Evolutionary conservation across 1,284 basidiomycete genomes (phyloP).

Genomic region (Ustilago tritici): DNA sequence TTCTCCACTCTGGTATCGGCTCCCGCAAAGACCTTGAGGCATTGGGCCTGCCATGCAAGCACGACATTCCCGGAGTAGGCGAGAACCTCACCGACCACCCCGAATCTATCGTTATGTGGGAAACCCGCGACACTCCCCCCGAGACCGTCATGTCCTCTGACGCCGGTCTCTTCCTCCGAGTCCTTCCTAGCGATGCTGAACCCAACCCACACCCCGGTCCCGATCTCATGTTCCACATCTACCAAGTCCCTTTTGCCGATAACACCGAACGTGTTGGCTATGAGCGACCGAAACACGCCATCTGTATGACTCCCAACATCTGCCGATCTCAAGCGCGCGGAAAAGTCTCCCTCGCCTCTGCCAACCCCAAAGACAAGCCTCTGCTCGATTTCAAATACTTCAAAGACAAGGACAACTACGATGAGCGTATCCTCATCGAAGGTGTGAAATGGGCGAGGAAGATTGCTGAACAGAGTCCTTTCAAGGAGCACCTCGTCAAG

Average conservation of each 20-base stretch:
- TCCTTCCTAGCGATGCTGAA: slow-evolving; percentile 57
- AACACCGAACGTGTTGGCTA: slow-evolving; percentile 69
- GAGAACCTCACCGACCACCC: slow-evolving; percentile 74
- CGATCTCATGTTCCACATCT: slow-evolving; percentile 70
- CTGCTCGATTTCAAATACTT: slow-evolving; percentile 74
- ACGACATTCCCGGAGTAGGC: slow-evolving; percentile 73
- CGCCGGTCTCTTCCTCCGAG: slow-evolving; percentile 68
- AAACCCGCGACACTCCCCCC: slow-evolving; percentile 65
- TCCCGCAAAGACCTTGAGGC: slow-evolving; percentile 70
- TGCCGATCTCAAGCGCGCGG: slow-evolving; percentile 71
- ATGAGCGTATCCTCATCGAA: slow-evolving; percentile 73
- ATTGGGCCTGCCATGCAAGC: slow-evolving; percentile 70
- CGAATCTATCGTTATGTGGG: slow-evolving; percentile 69
- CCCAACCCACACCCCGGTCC: slow-evolving; percentile 63
- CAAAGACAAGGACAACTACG: slow-evolving; percentile 72
- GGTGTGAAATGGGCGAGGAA: slow-evolving; percentile 73
- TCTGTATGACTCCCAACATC: slow-evolving; percentile 71
- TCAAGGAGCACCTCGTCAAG: slow-evolving; percentile 71
- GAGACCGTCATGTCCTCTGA: slow-evolving; percentile 70
- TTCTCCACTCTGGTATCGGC: slow-evolving; percentile 74
- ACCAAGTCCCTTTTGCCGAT: slow-evolving; percentile 68
- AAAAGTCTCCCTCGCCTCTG: slow-evolving; percentile 69
- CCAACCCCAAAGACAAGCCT: slow-evolving; percentile 71
- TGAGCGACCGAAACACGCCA: slow-evolving; percentile 67
- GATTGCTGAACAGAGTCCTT: slow-evolving; percentile 72